Conservation (phyloP, 2,329 filamentous ascomycete species). For the Aspergillus hortae region DNA sequence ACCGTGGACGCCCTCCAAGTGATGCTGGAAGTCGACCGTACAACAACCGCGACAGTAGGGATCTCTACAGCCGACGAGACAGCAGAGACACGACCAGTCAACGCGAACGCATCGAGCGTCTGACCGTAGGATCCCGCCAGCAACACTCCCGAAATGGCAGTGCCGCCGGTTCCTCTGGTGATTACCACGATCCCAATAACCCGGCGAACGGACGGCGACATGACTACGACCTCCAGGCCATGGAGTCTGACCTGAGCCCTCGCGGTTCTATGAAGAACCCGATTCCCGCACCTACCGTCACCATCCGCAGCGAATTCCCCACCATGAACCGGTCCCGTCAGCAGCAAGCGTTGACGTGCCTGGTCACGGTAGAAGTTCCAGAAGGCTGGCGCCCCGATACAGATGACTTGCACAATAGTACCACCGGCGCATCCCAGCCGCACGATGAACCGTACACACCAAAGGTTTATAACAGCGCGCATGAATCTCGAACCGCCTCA, state of each 20-base stretch:
- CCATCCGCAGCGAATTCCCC: slow-evolving; percentile 92
- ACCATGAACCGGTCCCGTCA: slow-evolving; percentile 88
- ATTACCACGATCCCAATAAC: slow-evolving; percentile 74
- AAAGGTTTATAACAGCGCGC: slow-evolving; percentile 43
- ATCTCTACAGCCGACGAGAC: slow-evolving; percentile 32
- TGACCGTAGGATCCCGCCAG: slow-evolving; percentile 36
- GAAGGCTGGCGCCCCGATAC: slow-evolving; percentile 84
- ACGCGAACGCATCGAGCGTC: slow-evolving; percentile 45
- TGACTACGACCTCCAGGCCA: slow-evolving; percentile 93
- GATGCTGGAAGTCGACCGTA: slow-evolving; percentile 28
- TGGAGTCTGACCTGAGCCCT: slow-evolving; percentile 80
- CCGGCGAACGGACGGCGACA: slow-evolving; percentile 68
- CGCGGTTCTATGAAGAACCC: slow-evolving; percentile 72
- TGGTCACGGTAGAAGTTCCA: slow-evolving; percentile 89
- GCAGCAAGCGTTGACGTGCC: slow-evolving; percentile 89
- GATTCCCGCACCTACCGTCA: slow-evolving; percentile 87
- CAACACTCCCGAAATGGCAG: slow-evolving; percentile 75
- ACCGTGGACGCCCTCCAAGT: slow-evolving; percentile 29
- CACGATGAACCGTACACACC: slow-evolving; percentile 52
- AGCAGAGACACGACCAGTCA: slow-evolving; percentile 41
- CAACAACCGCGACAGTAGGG: slow-evolving; percentile 25
- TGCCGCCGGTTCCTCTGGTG: slow-evolving; percentile 68
- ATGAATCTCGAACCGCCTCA: slow-evolving; percentile 41
- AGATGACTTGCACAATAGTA: slow-evolving; percentile 65
- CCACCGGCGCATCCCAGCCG: slow-evolving; percentile 47